Conservation (phyloP, 1,139 yeast genomes). For the Sugiyamaella neomexicana region DNA sequence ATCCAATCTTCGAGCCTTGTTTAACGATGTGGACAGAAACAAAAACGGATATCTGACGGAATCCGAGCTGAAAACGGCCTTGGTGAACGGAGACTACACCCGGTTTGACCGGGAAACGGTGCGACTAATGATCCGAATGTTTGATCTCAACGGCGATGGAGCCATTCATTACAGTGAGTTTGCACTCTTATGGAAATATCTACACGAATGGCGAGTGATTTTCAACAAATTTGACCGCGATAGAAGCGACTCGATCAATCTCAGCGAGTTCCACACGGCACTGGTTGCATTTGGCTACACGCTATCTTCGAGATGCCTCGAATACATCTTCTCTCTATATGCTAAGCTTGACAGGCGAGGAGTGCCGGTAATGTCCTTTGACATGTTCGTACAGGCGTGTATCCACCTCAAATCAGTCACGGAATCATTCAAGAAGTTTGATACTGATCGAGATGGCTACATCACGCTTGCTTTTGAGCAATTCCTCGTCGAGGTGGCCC, state of each 20-base stretch:
- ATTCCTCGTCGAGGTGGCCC: slow-evolving; percentile 61
- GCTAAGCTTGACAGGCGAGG: slow-evolving; percentile 48
- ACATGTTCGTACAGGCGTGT: slow-evolving; percentile 76
- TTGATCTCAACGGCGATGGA: slow-evolving; percentile 52
- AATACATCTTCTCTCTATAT: slow-evolving; percentile 61
- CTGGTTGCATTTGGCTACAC: slow-evolving; percentile 69
- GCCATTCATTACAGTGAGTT: slow-evolving; percentile 64
- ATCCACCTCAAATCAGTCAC: slow-evolving; percentile 77
- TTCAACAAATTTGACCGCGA: slow-evolving; percentile 65
- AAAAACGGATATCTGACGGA: slow-evolving; percentile 58
- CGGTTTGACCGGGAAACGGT: slow-evolving; percentile 65
- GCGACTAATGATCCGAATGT: slow-evolving; percentile 63
- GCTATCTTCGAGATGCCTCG: slow-evolving; percentile 60
- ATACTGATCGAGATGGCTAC: slow-evolving; percentile 70
- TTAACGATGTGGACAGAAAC: slow-evolving; percentile 36
- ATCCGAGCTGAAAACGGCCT: slow-evolving; percentile 59
- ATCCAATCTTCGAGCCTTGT: slow-evolving; percentile 32
- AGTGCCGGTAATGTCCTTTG: slow-evolving; percentile 68
- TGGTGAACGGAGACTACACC: slow-evolving; percentile 60
- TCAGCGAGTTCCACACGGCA: slow-evolving; percentile 68
- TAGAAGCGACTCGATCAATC: slow-evolving; percentile 60
- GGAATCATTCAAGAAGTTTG: slow-evolving; percentile 75
- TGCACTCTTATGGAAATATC: slow-evolving; percentile 68
- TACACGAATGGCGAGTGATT: slow-evolving; percentile 68
- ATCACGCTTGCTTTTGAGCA: slow-evolving; percentile 79